Evolutionary conservation across 1,284 basidiomycete species (phyloP).

Genomic region (Schizophyllum amplum): DNA sequence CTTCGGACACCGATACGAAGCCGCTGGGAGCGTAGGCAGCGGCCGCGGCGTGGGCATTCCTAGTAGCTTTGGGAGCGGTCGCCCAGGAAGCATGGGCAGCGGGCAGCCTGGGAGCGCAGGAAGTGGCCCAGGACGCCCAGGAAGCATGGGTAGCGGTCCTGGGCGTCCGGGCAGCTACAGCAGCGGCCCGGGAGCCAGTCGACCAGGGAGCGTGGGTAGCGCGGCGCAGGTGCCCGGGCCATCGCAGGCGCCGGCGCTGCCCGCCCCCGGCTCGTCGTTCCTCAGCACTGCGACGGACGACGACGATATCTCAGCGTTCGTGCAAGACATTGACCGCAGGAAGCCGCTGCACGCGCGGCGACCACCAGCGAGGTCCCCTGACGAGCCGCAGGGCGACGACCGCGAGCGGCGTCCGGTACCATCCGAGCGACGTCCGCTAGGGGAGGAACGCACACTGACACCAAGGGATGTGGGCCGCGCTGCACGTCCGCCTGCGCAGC

Average conservation of each 20-base stretch:
- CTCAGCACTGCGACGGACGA: constrained; percentile 50
- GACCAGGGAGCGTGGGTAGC: constrained; percentile 26
- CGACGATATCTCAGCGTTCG: constrained; percentile 68
- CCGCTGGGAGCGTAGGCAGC: constrained; percentile 27
- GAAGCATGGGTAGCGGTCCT: constrained; percentile 6
- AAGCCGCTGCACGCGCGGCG: constrained; percentile 46
- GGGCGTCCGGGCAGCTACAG: background rate
- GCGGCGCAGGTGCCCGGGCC: constrained; percentile 1
- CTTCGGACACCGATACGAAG: constrained; percentile 59
- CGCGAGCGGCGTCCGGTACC: constrained; percentile 6
- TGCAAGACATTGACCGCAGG: constrained; percentile 63
- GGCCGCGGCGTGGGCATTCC: constrained; percentile 9
- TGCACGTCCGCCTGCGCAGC: constrained; percentile 2
- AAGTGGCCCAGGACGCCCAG: constrained; percentile 15
- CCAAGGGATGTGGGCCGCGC: background rate
- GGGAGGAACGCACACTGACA: constrained; percentile 9
- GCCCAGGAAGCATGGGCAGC: constrained; percentile 19
- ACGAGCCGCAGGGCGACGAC: constrained; percentile 16
- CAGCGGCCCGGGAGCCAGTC: constrained; percentile 16
- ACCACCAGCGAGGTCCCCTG: constrained; percentile 19
- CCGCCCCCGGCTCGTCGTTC: constrained; percentile 25
- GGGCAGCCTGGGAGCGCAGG: constrained; percentile 25
- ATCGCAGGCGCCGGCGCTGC: constrained; percentile 15
- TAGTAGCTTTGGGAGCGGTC: background rate
- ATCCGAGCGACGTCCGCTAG: constrained; percentile 2